Conservation (phyloP, 176 grass and related monocot species). For the Coix lacrymajobi region DNA sequence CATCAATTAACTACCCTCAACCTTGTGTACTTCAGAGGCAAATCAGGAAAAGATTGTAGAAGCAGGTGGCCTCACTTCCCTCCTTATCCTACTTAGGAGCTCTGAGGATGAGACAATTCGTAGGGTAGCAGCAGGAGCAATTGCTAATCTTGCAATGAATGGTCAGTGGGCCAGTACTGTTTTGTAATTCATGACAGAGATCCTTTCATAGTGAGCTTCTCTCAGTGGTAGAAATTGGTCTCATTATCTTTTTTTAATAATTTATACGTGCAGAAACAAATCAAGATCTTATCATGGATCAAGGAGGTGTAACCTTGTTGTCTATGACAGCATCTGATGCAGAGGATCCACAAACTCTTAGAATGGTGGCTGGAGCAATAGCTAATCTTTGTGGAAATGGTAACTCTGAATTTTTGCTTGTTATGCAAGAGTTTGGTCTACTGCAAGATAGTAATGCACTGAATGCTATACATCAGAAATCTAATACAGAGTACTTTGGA, state of each 20-base stretch:
- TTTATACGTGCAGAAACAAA: conserved; percentile 73
- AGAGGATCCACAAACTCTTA: conserved; percentile 91
- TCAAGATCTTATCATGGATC: conserved; percentile 97
- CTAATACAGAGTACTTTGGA: not conserved
- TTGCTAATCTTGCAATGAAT: conserved; percentile 99
- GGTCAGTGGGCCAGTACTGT: conserved; percentile 39
- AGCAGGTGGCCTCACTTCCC: conserved; percentile 90
- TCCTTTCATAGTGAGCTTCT: not conserved
- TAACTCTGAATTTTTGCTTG: conserved; percentile 35
- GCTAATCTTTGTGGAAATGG: conserved; percentile 99
- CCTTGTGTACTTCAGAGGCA: conserved; percentile 66
- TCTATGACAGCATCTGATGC: conserved; percentile 96
- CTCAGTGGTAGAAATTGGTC: conserved; percentile 8
- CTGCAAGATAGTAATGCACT: not conserved
- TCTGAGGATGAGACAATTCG: conserved; percentile 95
- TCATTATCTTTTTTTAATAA: conserved; percentile 13
- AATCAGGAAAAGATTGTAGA: conserved; percentile 99
- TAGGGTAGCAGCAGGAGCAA: conserved; percentile 95
- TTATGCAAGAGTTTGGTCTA: conserved; percentile 10
- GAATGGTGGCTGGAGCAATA: conserved; percentile 99
- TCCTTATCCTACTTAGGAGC: conserved; percentile 84
- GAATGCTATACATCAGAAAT: not conserved
- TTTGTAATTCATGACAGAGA: conserved; percentile 23
- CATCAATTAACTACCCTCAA: conserved; percentile 13
- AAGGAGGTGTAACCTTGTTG: conserved; percentile 86